A percentile compares a stretch with the other conserved stretches of the same genome.
Evolutionary conservation across 352 stramenopile species (phyloP).

Genomic region (Pythium dissotocum): DNA sequence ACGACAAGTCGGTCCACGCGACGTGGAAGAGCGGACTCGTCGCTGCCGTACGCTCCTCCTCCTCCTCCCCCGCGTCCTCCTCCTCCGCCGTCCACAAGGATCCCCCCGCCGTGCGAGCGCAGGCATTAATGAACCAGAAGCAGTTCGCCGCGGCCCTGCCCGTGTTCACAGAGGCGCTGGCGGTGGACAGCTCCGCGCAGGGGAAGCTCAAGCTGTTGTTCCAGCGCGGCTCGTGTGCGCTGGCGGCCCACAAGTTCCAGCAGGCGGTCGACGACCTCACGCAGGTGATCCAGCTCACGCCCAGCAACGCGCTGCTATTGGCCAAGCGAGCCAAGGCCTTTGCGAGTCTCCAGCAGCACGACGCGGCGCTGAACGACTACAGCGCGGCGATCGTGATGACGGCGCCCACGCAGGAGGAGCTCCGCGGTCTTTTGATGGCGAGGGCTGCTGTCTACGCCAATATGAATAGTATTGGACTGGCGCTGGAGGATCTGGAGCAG

Average conservation of each 20-base stretch:
- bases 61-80: constrained; percentile 2
- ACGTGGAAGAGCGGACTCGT: constrained; percentile 32
- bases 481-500: constrained; percentile 53
- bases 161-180: constrained; percentile 55
- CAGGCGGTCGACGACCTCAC: constrained; percentile 75
- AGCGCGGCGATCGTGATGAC: constrained; percentile 59
- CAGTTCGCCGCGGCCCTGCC: constrained; percentile 61
- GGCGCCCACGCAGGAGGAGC: constrained; percentile 27
- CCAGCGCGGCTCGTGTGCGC: constrained; percentile 60
- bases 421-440: constrained; percentile 50
- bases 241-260: constrained; percentile 56
- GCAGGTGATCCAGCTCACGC: constrained; percentile 64
- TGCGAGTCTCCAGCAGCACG: constrained; percentile 50
- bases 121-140: constrained; percentile 54
- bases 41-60: constrained; percentile 21
- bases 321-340: constrained; percentile 65
- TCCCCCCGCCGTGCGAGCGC: constrained; percentile 36
- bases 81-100: constrained; percentile 9
- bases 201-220: constrained; percentile 60
- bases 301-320: constrained; percentile 66
- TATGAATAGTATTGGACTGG: constrained; percentile 55
- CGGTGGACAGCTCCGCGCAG: constrained; percentile 28
- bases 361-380: constrained; percentile 65
- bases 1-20: constrained; percentile 22
- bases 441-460: constrained; percentile 51